Base-by-base conservation (phyloP, 2,329 filamentous ascomycete genomes). In the Phaeosphaeriaceae sp. region DNA sequence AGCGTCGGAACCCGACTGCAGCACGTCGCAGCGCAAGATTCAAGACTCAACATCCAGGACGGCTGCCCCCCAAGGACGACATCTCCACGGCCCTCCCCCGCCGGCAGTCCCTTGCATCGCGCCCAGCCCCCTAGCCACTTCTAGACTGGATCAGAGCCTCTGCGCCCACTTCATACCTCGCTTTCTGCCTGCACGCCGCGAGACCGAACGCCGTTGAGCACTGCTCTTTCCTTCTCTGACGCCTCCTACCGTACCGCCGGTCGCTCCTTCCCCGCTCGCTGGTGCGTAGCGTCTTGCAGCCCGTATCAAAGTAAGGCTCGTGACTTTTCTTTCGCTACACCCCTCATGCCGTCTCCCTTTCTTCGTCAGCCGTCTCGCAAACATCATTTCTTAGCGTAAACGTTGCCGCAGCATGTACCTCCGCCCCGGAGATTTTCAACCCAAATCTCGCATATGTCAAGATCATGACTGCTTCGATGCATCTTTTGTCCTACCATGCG, bases 221-320 rank as follows among this genome's bases (percentile, higher is more conserved):
- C 62, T 58, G 60, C 63, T 65, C 61, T 47, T 63, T 67, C 56
- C 64, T 61, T 58, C 64, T 65, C 57, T 69, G 61, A 66, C 62
- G 63, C 64, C 64, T 54, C 67, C 67, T 61, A 62, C 65, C 65
- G 60, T 57, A 48, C 57, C 57, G 57, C 60, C 67, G 55, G 62
- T 66, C 60, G 55, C 60, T 44, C 52, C 56, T 64, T 67, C 66
- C 67, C 66, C 65, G 66, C 70, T 63, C 65, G 60, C 67, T 62
- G 61, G 49, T 67, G 63, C 63, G 65, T 66, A 57, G 65, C 59
- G 55, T 49, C 61, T 56, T 53, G 31, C 31, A 42, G 54, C 45
- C 61, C 57, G 61, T 52, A 49, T 48, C 51, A 57, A 71, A 67
- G 71, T 74, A 73, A 75, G 72, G 66, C 66, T 55, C 52, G 54